phyloP scores from a whole-genome alignment of 23 red algal species.

The Pyropia yezoensis region DNA sequence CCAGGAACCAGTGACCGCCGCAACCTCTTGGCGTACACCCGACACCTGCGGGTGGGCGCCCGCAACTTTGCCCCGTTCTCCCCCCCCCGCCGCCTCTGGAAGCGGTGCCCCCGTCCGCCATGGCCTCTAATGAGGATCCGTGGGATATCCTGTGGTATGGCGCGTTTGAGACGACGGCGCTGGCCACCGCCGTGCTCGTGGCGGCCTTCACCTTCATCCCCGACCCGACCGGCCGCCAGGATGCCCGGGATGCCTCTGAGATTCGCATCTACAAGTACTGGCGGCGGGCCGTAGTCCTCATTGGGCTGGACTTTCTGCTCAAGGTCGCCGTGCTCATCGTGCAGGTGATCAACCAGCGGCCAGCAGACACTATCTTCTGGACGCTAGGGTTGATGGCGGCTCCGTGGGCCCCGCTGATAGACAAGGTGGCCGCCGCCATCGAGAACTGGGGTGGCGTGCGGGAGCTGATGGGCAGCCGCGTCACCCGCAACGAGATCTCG shows the following conservation, averaged over 20 bases:
- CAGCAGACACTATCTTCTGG: constrained; percentile 1
- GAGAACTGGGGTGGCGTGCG: constrained; percentile 14
- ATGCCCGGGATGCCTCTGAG: constrained; percentile 14
- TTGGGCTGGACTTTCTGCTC: constrained; percentile 6
- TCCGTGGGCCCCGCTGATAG: constrained; percentile 34
- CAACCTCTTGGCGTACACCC: too few relatives aligned
- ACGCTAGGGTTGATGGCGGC: constrained; percentile 28
- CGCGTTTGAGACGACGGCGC: constrained; percentile 30
- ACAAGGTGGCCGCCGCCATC: constrained; percentile 18
- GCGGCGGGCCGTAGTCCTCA: constrained; percentile 12
- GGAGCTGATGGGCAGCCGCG: constrained; percentile 10
- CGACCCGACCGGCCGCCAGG: constrained; percentile 20
- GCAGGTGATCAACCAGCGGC: too few relatives aligned
- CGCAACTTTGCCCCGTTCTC: too few relatives aligned
- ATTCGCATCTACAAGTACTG: constrained; percentile 22
- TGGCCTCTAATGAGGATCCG: not conserved
- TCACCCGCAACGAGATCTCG: constrained; percentile 25
- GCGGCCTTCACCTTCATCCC: constrained; percentile 20
- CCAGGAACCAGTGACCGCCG: too few relatives aligned
- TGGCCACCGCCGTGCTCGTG: constrained; percentile 11
- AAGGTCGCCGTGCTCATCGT: constrained; percentile 9
- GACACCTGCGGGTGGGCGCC: too few relatives aligned
- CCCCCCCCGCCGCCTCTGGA: too few relatives aligned
- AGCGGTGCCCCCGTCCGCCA: too few relatives aligned
- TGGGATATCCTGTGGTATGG: constrained; percentile 20